These are phyloP conservation scores for Datura wrightii DNA, from an alignment of 257 asterid species.

Conservation along the genomic window DNA sequence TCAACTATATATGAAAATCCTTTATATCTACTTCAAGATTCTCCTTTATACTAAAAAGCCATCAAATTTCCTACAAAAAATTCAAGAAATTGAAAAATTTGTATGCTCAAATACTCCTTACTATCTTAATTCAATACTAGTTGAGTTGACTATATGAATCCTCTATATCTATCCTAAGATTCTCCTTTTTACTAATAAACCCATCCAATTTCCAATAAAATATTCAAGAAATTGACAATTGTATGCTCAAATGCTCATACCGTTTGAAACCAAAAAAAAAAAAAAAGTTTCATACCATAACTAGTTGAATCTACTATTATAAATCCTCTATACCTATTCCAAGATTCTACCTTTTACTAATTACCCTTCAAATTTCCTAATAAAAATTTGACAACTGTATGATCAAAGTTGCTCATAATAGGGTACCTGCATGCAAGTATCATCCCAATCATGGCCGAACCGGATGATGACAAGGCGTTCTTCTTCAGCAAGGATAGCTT, in stretches of 20 bases:
- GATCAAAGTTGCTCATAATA: not conserved
- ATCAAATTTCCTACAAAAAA: not conserved
- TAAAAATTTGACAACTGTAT: not conserved
- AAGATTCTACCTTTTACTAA: too few relatives aligned
- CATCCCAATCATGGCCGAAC: constrained; percentile 97
- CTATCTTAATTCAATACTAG: not conserved
- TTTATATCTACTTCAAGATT: not conserved
- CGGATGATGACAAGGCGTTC: constrained; percentile 94
- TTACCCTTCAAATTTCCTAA: not conserved
- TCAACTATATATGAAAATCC: not conserved
- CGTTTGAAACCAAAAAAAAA: too few relatives aligned
- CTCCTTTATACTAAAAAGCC: not conserved
- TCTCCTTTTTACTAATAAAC: not conserved
- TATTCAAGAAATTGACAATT: too few relatives aligned
- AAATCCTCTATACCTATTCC: too few relatives aligned
- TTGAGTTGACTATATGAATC: not conserved
- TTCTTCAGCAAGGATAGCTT: constrained; percentile 92
- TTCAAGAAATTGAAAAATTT: not conserved
- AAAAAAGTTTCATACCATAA: too few relatives aligned
- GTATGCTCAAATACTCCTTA: too few relatives aligned
- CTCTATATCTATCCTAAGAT: not conserved
- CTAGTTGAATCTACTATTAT: too few relatives aligned
- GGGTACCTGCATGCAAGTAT: constrained; percentile 92
- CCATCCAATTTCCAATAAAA: not conserved
- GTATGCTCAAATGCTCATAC: too few relatives aligned